Conservation (phyloP, 345 rosid species). For the Euclidium syriacum region DNA sequence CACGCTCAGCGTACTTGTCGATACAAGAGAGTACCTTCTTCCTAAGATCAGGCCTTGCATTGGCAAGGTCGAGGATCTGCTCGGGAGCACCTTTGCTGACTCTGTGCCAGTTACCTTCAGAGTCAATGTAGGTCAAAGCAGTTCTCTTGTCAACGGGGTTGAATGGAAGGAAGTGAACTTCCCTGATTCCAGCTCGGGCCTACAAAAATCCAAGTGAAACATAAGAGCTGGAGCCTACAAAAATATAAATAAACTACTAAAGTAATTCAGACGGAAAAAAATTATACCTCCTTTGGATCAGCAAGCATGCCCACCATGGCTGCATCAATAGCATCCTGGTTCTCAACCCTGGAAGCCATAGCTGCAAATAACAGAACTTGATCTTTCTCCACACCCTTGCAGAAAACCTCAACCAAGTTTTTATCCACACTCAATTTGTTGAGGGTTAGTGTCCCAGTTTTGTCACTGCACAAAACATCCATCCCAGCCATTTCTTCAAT, state of each 20-base stretch:
- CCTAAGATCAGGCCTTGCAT: slow-evolving; percentile 49
- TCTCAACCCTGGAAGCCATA: slow-evolving; percentile 37
- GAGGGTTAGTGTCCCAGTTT: slow-evolving; percentile 38
- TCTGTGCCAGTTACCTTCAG: slow-evolving; percentile 52
- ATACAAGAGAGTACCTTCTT: slow-evolving; percentile 59
- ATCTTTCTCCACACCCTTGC: slow-evolving; percentile 37
- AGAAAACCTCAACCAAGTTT: slow-evolving; percentile 36
- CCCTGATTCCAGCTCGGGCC: slow-evolving; percentile 55
- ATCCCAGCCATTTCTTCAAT: slow-evolving; percentile 40
- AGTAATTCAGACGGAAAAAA: slow-evolving; percentile 3
- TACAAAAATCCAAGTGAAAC: slow-evolving; percentile 8
- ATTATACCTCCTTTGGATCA: slow-evolving; percentile 39
- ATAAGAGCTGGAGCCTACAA: slow-evolving; percentile 42
- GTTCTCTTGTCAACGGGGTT: slow-evolving; percentile 61
- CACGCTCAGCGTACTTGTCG: slow-evolving; percentile 82
- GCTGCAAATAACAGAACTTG: slow-evolving; percentile 36
- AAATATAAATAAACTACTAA: slow-evolving; percentile 4
- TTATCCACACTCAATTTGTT: slow-evolving; percentile 36
- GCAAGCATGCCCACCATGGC: slow-evolving; percentile 48
- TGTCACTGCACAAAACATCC: slow-evolving; percentile 54
- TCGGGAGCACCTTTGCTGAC: slow-evolving; percentile 65
- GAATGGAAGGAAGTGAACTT: slow-evolving; percentile 49
- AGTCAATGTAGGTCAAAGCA: slow-evolving; percentile 52
- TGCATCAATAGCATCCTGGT: slow-evolving; percentile 43
- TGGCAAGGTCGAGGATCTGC: slow-evolving; percentile 40